These are phyloP conservation scores for Daldinia sp. DNA, from an alignment of 2,329 filamentous ascomycete genomes.

Conservation along the genomic window DNA sequence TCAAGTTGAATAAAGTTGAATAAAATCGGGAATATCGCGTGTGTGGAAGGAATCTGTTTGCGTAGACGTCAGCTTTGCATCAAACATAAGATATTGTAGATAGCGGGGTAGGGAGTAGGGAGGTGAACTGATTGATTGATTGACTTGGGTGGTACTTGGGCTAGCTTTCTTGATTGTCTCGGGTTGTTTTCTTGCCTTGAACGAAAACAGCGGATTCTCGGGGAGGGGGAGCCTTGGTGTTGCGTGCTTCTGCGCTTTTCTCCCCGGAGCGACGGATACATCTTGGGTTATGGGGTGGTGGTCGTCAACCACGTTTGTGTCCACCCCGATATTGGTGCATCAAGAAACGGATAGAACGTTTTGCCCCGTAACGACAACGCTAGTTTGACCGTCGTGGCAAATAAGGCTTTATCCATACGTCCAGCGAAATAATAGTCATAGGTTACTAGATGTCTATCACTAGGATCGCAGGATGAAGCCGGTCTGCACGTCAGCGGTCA, in stretches of 20 bases:
- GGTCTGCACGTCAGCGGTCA: not conserved
- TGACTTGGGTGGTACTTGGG: constrained; percentile 2
- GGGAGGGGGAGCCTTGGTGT: not conserved
- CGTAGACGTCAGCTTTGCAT: constrained; percentile 29
- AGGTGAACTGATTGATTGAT: constrained; percentile 10
- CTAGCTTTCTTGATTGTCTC: not conserved
- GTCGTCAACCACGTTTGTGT: not conserved
- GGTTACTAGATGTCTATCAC: not conserved
- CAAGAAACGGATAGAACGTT: not conserved
- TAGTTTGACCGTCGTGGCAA: not conserved
- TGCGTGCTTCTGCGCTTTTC: not conserved
- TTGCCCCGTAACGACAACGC: not conserved
- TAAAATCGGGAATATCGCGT: constrained; percentile 2
- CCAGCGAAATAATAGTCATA: not conserved
- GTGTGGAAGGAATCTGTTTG: constrained; percentile 17
- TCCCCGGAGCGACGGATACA: not conserved
- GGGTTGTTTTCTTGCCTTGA: not conserved
- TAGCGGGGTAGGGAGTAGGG: constrained; percentile 37
- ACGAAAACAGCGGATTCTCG: not conserved
- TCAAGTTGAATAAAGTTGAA: not conserved
- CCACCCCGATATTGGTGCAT: not conserved
- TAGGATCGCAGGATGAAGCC: not conserved
- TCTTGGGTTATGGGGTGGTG: not conserved
- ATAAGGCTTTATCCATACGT: not conserved
- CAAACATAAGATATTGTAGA: constrained; percentile 27